These are phyloP conservation scores for Davidsoniella eucalypti DNA, from an alignment of 2,329 filamentous ascomycete genomes.

Conservation along the genomic window DNA sequence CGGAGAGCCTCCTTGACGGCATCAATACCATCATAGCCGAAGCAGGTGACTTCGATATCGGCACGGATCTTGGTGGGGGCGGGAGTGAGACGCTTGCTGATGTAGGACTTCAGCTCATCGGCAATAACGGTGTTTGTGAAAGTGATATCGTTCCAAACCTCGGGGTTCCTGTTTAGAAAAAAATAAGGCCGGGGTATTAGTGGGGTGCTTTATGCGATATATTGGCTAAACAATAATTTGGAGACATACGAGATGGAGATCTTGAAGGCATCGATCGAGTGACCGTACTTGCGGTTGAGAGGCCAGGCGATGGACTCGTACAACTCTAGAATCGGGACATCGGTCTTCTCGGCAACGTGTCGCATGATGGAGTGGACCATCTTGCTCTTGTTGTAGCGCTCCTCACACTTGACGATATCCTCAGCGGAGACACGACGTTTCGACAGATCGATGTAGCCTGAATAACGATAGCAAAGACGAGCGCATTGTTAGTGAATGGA, in stretches of 20 bases:
- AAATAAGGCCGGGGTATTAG: neutral
- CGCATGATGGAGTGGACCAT: slow-evolving; percentile 98
- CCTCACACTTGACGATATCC: slow-evolving; percentile 96
- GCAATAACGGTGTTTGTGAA: slow-evolving; percentile 77
- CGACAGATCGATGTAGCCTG: slow-evolving; percentile 87
- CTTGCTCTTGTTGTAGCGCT: slow-evolving; percentile 99
- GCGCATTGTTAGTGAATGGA: neutral
- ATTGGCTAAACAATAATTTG: neutral
- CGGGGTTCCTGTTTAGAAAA: no score
- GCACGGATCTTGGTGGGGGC: slow-evolving; percentile 98
- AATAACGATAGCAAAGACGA: neutral
- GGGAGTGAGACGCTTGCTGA: slow-evolving; percentile 89
- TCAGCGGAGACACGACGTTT: slow-evolving; percentile 96
- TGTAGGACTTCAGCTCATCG: slow-evolving; percentile 86
- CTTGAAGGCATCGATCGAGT: slow-evolving; percentile 96
- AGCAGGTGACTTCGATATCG: slow-evolving; percentile 91
- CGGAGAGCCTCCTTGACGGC: slow-evolving; percentile 88
- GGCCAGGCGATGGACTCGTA: slow-evolving; percentile 96
- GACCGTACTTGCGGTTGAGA: slow-evolving; percentile 91
- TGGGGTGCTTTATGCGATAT: neutral
- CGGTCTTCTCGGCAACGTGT: slow-evolving; percentile 94
- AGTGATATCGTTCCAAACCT: slow-evolving; percentile 83
- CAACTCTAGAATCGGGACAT: slow-evolving; percentile 80
- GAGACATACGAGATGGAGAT: slow-evolving; percentile 76
- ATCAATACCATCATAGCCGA: slow-evolving; percentile 94